Percentiles rank a stretch among this genome's conserved stretches.
Conservation (phyloP, 23 red algal genomes). For the Pyropia haitanensis region DNA sequence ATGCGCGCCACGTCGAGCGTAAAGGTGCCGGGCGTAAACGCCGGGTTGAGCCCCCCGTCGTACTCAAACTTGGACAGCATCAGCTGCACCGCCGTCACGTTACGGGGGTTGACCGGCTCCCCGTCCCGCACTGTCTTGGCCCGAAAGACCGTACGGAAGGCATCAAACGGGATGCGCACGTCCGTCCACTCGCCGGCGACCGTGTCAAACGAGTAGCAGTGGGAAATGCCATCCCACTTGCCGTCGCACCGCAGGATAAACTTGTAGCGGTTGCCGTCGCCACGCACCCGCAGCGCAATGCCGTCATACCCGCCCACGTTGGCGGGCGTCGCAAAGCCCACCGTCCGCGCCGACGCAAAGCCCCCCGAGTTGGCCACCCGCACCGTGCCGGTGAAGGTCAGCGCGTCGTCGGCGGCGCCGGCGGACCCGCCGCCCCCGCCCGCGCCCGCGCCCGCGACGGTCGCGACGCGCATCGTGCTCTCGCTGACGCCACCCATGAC, state of each 20-base stretch:
- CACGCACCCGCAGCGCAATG: conserved; percentile 54
- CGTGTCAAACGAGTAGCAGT: conserved; percentile 81
- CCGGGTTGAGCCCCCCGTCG: conserved; percentile 76
- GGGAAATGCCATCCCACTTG: conserved; percentile 84
- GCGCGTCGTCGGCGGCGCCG: neutral
- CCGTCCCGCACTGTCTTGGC: conserved; percentile 38
- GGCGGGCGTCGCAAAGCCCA: conserved; percentile 45
- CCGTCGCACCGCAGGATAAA: conserved; percentile 84
- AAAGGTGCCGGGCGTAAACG: conserved; percentile 61
- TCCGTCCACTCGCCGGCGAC: conserved; percentile 35
- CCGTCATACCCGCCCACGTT: conserved; percentile 61
- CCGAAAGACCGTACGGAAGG: conserved; percentile 85
- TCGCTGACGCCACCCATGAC: conserved; percentile 97
- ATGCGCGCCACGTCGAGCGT: conserved; percentile 47
- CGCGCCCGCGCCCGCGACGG: too few species aligned
- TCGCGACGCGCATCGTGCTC: conserved; percentile 27
- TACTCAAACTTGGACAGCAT: conserved; percentile 99
- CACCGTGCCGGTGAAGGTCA: conserved; percentile 57
- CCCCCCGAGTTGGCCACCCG: conserved; percentile 73
- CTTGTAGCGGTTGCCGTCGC: conserved; percentile 96
- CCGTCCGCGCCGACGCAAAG: conserved; percentile 70
- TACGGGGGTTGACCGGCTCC: conserved; percentile 20
- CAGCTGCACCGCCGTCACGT: conserved; percentile 71
- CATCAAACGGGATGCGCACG: conserved; percentile 55
- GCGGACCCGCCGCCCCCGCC: neutral